Conservation (phyloP, 2,329 filamentous ascomycete genomes). For the Fusarium ramigenum region DNA sequence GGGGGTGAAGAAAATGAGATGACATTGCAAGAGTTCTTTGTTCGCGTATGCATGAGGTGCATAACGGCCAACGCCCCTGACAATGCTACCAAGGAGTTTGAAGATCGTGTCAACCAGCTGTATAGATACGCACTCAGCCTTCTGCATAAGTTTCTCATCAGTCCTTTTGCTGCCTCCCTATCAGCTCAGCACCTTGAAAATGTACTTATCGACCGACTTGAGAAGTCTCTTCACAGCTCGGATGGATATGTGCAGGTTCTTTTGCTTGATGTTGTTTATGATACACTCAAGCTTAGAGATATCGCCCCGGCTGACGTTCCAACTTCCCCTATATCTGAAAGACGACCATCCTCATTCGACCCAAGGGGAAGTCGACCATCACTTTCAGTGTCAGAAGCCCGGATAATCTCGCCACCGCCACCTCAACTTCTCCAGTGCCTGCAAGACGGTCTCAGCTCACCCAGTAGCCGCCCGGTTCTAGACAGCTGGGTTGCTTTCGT, state of each 20-base stretch:
- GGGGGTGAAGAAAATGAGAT: slow-evolving; percentile 63
- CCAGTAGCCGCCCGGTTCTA: slow-evolving; percentile 77
- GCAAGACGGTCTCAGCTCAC: slow-evolving; percentile 80
- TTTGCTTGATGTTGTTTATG: slow-evolving; percentile 80
- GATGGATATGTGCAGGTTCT: slow-evolving; percentile 80
- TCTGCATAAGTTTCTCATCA: slow-evolving; percentile 74
- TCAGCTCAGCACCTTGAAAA: slow-evolving; percentile 74
- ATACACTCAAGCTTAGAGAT: slow-evolving; percentile 74
- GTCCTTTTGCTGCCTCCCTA: slow-evolving; percentile 67
- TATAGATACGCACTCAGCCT: slow-evolving; percentile 76
- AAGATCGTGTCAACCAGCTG: slow-evolving; percentile 67
- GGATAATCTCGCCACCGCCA: slow-evolving; percentile 61
- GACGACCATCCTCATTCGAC: slow-evolving; percentile 55
- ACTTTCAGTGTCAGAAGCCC: slow-evolving; percentile 45
- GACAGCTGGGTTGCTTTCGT: slow-evolving; percentile 94
- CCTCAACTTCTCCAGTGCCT: slow-evolving; percentile 83
- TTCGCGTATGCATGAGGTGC: slow-evolving; percentile 72
- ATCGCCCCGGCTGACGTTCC: slow-evolving; percentile 52
- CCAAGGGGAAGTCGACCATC: slow-evolving; percentile 53
- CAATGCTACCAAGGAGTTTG: slow-evolving; percentile 39
- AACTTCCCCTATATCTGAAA: slow-evolving; percentile 58
- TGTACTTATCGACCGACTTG: slow-evolving; percentile 74
- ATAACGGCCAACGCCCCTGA: slow-evolving; percentile 51
- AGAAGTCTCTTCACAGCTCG: slow-evolving; percentile 65
- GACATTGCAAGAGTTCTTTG: slow-evolving; percentile 73